Percentiles rank a stretch among this genome's conserved stretches.
Conservation (phyloP, 345 rosid genomes). For the Cardamine resedifolia region DNA sequence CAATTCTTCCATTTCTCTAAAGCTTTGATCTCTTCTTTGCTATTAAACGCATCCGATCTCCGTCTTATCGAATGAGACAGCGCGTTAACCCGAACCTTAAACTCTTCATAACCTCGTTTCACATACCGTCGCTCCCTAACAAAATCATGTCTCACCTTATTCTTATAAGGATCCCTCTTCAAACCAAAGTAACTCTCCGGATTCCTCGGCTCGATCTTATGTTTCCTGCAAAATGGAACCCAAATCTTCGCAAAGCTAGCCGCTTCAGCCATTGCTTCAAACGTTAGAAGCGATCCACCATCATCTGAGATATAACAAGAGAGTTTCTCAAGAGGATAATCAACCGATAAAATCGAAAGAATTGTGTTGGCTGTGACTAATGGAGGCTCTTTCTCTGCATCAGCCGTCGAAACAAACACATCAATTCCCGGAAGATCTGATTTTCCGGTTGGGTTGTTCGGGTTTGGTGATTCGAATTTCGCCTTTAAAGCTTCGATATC, state of each 20-base stretch:
- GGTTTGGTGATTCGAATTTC: conserved; percentile 60
- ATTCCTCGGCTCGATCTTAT: conserved; percentile 69
- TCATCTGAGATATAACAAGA: conserved; percentile 85
- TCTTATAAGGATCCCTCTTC: conserved; percentile 76
- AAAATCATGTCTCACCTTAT: conserved; percentile 66
- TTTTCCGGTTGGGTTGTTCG: conserved; percentile 52
- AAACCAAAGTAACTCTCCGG: conserved; percentile 79
- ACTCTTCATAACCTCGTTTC: conserved; percentile 79
- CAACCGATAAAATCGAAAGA: conserved; percentile 72
- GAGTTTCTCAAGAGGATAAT: conserved; percentile 78
- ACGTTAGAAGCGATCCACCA: conserved; percentile 78
- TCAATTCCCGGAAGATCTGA: conserved; percentile 86
- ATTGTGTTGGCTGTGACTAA: conserved; percentile 83
- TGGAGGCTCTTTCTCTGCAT: conserved; percentile 84
- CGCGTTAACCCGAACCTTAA: conserved; percentile 70
- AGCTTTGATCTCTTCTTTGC: conserved; percentile 67
- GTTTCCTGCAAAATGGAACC: conserved; percentile 93
- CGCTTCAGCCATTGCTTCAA: conserved; percentile 94
- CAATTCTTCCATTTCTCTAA: conserved; percentile 61
- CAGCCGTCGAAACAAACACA: conserved; percentile 82
- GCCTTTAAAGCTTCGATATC: conserved; percentile 59
- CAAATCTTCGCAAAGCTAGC: conserved; percentile 78
- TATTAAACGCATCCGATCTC: conserved; percentile 75
- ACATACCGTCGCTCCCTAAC: conserved; percentile 70
- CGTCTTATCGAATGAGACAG: conserved; percentile 67